Conservation (phyloP, 257 asterid species). For the Scutellaria barbata region DNA sequence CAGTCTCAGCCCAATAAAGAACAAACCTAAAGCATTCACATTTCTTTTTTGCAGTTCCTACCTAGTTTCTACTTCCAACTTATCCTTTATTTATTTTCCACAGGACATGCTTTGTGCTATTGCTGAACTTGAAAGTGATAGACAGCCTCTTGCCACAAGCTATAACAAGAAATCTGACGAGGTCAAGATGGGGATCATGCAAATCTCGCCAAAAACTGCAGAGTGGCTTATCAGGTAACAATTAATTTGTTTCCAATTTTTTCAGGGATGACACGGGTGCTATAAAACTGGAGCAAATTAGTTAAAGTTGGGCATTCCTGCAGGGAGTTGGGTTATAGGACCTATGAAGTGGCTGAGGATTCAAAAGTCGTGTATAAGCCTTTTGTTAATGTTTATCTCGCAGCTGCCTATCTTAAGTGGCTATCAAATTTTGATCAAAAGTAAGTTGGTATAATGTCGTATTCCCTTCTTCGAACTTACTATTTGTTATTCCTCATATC, state of each 20-base stretch:
- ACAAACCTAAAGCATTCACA: not conserved
- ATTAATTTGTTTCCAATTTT: conserved; percentile 12
- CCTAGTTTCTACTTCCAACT: conserved; percentile 18
- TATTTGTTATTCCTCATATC: conserved; percentile 15
- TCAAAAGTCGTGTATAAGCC: conserved; percentile 68
- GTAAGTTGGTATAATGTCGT: conserved; percentile 49
- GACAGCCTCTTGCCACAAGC: conserved; percentile 71
- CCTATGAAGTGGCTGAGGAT: conserved; percentile 54
- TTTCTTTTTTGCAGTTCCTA: conserved; percentile 10
- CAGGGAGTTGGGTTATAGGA: conserved; percentile 76
- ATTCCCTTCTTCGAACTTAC: conserved; percentile 5
- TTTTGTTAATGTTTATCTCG: conserved; percentile 77
- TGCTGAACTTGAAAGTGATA: conserved; percentile 89
- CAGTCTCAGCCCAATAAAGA: conserved; percentile 21
- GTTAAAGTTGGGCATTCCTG: conserved; percentile 41
- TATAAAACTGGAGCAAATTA: conserved; percentile 20
- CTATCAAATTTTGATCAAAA: conserved; percentile 66
- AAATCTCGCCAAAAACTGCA: conserved; percentile 72
- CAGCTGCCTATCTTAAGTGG: conserved; percentile 93
- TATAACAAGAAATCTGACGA: conserved; percentile 70
- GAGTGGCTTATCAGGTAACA: conserved; percentile 76
- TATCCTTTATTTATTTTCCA: conserved; percentile 27
- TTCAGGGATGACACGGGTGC: not conserved
- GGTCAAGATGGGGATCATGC: conserved; percentile 76
- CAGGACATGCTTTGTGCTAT: conserved; percentile 95